Evolutionary conservation across 805 yeast genomes (phyloP), one percentile per base, ranked within the genome.

Genomic region (Candida odintsovae): DNA sequence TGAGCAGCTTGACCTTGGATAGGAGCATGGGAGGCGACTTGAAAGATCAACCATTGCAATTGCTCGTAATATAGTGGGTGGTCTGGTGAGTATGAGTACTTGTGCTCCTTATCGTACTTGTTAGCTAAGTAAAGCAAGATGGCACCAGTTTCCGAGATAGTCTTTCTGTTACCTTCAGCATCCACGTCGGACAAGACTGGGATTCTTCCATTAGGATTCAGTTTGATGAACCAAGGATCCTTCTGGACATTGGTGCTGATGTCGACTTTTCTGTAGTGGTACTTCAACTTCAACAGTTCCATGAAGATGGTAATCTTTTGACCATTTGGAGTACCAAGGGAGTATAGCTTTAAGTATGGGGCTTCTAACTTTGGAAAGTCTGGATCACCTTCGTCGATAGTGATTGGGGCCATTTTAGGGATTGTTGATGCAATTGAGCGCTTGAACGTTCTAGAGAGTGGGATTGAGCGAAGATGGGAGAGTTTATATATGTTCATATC

Each of bases 161-260:
- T 65, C 26, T 69, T 68, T 8, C 60, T 60, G 37, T 73, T 62
- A 4, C 80, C 82, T 6, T 72, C 44, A 5, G 56, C 48, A 39
- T 62, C 57, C 31, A 58, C 65, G 41, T 69, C 72, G 33, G 59
- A 67, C 31, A 83, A 61, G 0, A 80, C 71, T 23, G 89, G 88
- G 43, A 83, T 76, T 54, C 80, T 67, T 6, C 88, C 86, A 54
- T 82, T 80, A 18, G 83, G 81, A 59, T 81, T 79, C 56, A 78
- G 61, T 45, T 74, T 67, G 42, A 78, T 58, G 52, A 68, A 82
- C 82, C 83, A 77, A 7, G 70, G 76, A 51, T 76, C 74, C 57
- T 81, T 80, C 48, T 79, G 82, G 37, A 62, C 77, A 38, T 65
- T 63, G 21, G 61, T 66, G 1, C 46, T 3, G 38, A 82, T 57